phyloP scores from a whole-genome alignment of 23 red algal species.

The Gracilaria domingensis region DNA sequence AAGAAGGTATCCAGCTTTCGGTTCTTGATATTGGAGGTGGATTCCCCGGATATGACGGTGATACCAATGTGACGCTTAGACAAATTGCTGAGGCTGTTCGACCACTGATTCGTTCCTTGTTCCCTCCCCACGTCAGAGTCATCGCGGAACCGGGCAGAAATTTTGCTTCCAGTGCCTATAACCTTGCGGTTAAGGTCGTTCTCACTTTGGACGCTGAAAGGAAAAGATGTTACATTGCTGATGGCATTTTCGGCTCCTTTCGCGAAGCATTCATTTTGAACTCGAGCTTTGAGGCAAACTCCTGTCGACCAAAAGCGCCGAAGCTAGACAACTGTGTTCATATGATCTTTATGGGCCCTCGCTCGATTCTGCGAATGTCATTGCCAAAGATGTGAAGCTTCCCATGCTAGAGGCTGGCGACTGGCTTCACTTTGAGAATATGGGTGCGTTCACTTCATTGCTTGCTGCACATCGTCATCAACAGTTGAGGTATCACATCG shows the following conservation, averaged over 20 bases:
- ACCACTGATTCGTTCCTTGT: conserved; percentile 59
- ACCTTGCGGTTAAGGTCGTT: conserved; percentile 70
- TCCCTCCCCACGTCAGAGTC: conserved; percentile 63
- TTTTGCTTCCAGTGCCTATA: conserved; percentile 71
- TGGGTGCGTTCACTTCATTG: conserved; percentile 89
- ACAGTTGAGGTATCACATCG: background rate
- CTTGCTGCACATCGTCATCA: conserved; percentile 41
- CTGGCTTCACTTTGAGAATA: conserved; percentile 85
- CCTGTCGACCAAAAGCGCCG: too few relatives aligned
- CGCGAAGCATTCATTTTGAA: too few relatives aligned
- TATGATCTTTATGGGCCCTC: too few relatives aligned
- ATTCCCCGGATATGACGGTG: conserved; percentile 87
- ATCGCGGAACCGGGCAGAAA: too few relatives aligned
- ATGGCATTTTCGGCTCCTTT: too few relatives aligned
- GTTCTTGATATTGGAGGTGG: conserved; percentile 95
- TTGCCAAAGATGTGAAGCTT: conserved; percentile 62
- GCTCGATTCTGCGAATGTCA: too few relatives aligned
- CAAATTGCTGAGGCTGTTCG: conserved; percentile 66
- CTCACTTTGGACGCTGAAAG: conserved; percentile 7
- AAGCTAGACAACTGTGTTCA: too few relatives aligned
- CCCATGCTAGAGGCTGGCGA: conserved; percentile 76
- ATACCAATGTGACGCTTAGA: conserved; percentile 77
- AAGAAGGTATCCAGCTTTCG: conserved; percentile 53
- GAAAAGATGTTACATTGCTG: too few relatives aligned
- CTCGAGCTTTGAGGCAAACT: too few relatives aligned